Evolutionary conservation across 371 early-diverging fungal species (phyloP), one percentile per base, ranked within the genome.

Genomic region (Chytridium lagenaria): DNA sequence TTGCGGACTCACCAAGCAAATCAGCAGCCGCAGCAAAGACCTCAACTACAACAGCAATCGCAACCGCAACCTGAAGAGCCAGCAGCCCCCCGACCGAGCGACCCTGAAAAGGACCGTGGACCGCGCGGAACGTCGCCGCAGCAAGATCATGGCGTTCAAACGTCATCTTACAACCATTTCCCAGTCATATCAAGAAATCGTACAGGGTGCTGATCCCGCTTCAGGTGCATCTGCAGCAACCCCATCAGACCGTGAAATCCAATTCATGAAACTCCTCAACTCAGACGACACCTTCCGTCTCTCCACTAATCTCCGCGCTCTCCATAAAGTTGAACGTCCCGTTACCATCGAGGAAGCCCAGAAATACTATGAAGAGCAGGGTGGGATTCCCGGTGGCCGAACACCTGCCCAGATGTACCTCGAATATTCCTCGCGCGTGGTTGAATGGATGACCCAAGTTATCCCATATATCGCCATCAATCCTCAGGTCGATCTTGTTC

Each of bases 201-300:
- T 75, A 30, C 59, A 44, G 57, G 66, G 26, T n/a, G 33, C 63
- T 0, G 57, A 66, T 68, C 66, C 73, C 67, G 22, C 38, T 59
- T 38, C 33, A 50, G 34, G 68, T 28, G 34, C 64, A 34, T 31
- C 67, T 16, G n/a, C 50, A 49, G 50, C 16, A 69, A 44, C 66
- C 69, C 81, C 83, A 36, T 71, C 82, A 1, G 16, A 5, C 1
- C 61, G 59, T 3, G 85, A 85, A 67, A 55, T 81, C 5, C 74
- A 78, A 10, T 85, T 85, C 67, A 82, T 85, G 82, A 73, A 71
- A 19, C 68, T 81, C 50, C 72, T 85, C 59, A 85, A 83, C 70
- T 75, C 78, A 34, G 79, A 81, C 33, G 76, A 77, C 61, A 85
- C 85, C 0, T 82, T 78, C 77, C 31, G 59, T 10, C 70, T 83